Conservation (phyloP, 2,329 filamentous ascomycete species). For the Fusarium pseudograminearum region DNA sequence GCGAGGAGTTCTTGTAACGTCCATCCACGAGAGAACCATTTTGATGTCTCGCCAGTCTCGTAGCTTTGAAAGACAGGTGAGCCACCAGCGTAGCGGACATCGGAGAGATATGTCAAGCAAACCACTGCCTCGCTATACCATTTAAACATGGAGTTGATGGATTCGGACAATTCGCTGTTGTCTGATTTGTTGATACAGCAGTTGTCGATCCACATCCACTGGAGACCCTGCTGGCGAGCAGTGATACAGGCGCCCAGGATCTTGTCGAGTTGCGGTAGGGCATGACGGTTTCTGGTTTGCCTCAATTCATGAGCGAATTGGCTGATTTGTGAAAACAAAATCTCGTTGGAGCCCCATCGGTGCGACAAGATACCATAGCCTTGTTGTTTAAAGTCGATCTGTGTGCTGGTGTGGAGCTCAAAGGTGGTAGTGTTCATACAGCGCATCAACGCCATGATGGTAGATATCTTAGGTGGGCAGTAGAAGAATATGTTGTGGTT, state of each 20-base stretch:
- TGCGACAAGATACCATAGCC: constrained; percentile 5
- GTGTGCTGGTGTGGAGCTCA: not conserved
- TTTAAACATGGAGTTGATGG: constrained; percentile 9
- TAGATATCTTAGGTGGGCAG: not conserved
- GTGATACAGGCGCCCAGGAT: not conserved
- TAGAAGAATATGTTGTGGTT: not conserved
- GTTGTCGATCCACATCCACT: constrained; percentile 10
- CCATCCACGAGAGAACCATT: constrained; percentile 10
- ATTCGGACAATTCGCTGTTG: not conserved
- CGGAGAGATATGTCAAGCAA: constrained; percentile 3
- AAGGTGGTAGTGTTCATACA: constrained; percentile 5
- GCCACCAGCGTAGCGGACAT: not conserved
- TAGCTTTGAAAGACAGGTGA: not conserved
- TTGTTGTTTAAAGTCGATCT: not conserved
- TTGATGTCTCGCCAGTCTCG: not conserved
- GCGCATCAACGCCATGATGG: constrained; percentile 5
- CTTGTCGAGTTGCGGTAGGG: not conserved
- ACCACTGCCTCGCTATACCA: constrained; percentile 12
- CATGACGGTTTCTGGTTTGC: not conserved
- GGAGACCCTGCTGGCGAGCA: not conserved
- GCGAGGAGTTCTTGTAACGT: constrained; percentile 6
- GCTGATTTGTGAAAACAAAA: not conserved
- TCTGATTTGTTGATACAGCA: constrained; percentile 10
- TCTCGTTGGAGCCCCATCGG: not conserved
- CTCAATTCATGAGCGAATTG: not conserved